Evolutionary conservation across 2,329 filamentous ascomycete species (phyloP).

Genomic region (Penicillium sumatraense): DNA sequence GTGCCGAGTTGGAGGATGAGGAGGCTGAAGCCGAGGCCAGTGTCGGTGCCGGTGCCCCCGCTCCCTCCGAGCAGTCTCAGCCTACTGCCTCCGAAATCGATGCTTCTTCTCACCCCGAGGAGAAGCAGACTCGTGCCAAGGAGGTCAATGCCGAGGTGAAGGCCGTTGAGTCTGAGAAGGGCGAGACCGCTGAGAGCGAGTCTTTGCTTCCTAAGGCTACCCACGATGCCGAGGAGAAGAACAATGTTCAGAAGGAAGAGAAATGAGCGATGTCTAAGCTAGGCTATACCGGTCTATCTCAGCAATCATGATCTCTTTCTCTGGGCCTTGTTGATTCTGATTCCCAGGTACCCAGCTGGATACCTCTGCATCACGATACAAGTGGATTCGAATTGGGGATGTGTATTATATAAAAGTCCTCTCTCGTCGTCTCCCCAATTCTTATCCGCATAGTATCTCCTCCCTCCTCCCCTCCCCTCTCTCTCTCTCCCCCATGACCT

Average conservation of each 20-base stretch:
- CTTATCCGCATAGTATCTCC: neutral
- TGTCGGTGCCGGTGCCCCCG: conserved; percentile 15
- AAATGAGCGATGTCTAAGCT: neutral
- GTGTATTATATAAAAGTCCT: conserved; percentile 32
- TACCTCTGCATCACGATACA: conserved; percentile 13
- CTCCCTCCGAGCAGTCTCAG: conserved; percentile 30
- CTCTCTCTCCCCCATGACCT: conserved; percentile 22
- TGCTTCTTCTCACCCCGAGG: conserved; percentile 28
- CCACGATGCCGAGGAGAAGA: conserved; percentile 47
- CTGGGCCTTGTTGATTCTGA: neutral
- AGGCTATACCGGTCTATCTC: neutral
- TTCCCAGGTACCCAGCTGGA: neutral
- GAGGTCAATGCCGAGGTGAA: conserved; percentile 30
- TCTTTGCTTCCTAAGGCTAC: conserved; percentile 55
- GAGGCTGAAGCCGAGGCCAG: conserved; percentile 38
- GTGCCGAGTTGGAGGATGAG: conserved; percentile 78
- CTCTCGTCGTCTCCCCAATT: conserved; percentile 16
- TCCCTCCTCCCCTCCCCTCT: neutral
- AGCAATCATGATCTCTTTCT: neutral
- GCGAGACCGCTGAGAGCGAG: conserved; percentile 46
- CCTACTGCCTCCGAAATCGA: conserved; percentile 30
- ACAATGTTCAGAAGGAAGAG: conserved; percentile 26
- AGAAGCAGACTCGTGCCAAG: conserved; percentile 30
- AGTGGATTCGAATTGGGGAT: conserved; percentile 20
- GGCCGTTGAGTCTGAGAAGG: conserved; percentile 22